These are phyloP conservation scores for Fusarium torreyae DNA, from an alignment of 2,329 filamentous ascomycete genomes.

Conservation along the genomic window DNA sequence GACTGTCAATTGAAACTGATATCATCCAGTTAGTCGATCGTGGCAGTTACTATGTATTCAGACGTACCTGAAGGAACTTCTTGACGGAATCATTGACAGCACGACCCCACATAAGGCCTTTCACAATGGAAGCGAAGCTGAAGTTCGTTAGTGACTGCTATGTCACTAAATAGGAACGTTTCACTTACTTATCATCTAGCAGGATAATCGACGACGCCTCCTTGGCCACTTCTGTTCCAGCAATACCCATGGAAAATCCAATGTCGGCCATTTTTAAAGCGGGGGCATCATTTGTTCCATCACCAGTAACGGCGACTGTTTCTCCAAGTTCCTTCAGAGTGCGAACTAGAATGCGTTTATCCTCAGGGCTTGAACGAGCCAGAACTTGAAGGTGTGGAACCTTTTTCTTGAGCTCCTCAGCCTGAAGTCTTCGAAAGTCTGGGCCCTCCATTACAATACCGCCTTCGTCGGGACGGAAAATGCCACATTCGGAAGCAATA, in stretches of 20 bases:
- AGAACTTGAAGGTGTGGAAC: conserved; percentile 75
- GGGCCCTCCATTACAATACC: conserved; percentile 73
- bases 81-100: conserved; percentile 75
- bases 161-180: background rate
- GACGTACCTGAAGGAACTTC: conserved; percentile 71
- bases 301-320: conserved; percentile 72
- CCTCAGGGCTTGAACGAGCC: conserved; percentile 76
- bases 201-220: conserved; percentile 75
- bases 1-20: conserved; percentile 73
- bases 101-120: conserved; percentile 74
- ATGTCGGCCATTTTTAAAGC: conserved; percentile 74
- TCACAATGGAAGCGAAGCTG: conserved; percentile 70
- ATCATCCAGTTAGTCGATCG: conserved; percentile 4
- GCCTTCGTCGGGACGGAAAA: conserved; percentile 67
- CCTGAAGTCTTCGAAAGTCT: conserved; percentile 71
- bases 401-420: conserved; percentile 66
- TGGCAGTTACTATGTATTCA: background rate
- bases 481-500: conserved; percentile 62
- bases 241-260: conserved; percentile 76
- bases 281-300: conserved; percentile 74
- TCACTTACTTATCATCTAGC: conserved; percentile 68
- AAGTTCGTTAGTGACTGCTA: conserved; percentile 17
- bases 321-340: conserved; percentile 75
- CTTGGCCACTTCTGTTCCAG: conserved; percentile 74
- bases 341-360: conserved; percentile 74